Conservation (phyloP, 805 yeast genomes). For the Wickerhamiella bombiphila region DNA sequence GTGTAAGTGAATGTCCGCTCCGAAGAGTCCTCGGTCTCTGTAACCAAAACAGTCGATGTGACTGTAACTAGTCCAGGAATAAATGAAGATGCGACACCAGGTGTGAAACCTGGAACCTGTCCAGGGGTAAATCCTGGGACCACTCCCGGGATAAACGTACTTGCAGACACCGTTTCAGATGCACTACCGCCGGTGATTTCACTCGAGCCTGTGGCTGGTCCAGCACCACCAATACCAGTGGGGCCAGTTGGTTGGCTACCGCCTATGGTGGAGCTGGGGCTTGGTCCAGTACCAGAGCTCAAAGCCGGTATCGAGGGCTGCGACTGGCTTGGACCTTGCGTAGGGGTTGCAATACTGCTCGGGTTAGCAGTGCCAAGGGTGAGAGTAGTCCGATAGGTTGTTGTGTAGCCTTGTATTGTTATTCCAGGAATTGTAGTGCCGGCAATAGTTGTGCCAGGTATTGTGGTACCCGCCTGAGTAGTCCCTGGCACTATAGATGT, state of each 20-base stretch:
- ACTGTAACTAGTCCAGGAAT: too few species aligned
- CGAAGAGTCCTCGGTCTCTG: too few species aligned
- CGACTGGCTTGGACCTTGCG: neutral
- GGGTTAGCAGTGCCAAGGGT: conserved; percentile 1
- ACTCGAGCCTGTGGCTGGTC: neutral
- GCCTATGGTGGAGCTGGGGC: neutral
- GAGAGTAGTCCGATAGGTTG: too few species aligned
- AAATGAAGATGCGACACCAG: too few species aligned
- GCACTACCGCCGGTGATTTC: neutral
- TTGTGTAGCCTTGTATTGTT: neutral
- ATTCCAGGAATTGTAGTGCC: neutral
- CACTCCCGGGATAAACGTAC: neutral
- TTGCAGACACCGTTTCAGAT: too few species aligned
- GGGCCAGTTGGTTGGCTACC: too few species aligned
- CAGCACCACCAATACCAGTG: neutral
- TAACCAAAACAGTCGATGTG: too few species aligned
- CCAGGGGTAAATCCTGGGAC: neutral
- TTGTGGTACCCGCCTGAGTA: neutral
- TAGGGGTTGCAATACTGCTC: neutral
- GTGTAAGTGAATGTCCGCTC: too few species aligned
- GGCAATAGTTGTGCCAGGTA: neutral
- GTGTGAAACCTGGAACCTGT: neutral
- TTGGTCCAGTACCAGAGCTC: neutral
- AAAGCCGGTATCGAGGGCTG: neutral
- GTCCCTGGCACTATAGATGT: neutral